Evolutionary conservation across 1,139 yeast genomes (phyloP).

Genomic region (Yamadazyma trypodendri): DNA sequence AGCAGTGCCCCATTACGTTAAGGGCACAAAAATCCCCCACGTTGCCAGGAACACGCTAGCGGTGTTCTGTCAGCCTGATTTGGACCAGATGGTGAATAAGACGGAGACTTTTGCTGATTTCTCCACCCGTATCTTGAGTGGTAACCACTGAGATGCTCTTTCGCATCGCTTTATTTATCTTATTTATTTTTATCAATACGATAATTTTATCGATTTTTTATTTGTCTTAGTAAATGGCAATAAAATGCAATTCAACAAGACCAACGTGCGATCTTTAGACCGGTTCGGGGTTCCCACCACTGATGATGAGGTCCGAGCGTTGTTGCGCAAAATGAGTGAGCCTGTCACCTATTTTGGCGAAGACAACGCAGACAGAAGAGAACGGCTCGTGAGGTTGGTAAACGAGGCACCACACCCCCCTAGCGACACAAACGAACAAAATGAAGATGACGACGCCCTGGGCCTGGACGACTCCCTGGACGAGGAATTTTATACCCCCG

Average conservation of each 20-base stretch:
- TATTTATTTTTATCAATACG: too few species aligned
- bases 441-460: too few species aligned
- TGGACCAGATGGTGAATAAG: conserved; percentile 47
- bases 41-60: conserved; percentile 60
- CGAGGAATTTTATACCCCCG: conserved; percentile 86
- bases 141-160: conserved; percentile 23
- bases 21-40: conserved; percentile 35
- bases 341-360: conserved; percentile 65
- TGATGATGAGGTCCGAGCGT: conserved; percentile 57
- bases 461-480: conserved; percentile 71
- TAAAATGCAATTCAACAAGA: not conserved
- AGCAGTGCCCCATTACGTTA: conserved; percentile 63
- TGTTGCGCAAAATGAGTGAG: conserved; percentile 51
- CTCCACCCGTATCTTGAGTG: conserved; percentile 36
- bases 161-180: not conserved
- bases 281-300: conserved; percentile 51
- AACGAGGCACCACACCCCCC: conserved; percentile 18
- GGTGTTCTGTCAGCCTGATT: conserved; percentile 62
- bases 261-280: not conserved
- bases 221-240: not conserved
- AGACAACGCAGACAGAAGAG: conserved; percentile 59
- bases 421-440: conserved; percentile 14
- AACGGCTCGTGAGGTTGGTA: conserved; percentile 41
- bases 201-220: too few species aligned
- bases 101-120: conserved; percentile 50